Base-by-base conservation (phyloP, 805 yeast species). In the Nakazawaea molendinolei region DNA sequence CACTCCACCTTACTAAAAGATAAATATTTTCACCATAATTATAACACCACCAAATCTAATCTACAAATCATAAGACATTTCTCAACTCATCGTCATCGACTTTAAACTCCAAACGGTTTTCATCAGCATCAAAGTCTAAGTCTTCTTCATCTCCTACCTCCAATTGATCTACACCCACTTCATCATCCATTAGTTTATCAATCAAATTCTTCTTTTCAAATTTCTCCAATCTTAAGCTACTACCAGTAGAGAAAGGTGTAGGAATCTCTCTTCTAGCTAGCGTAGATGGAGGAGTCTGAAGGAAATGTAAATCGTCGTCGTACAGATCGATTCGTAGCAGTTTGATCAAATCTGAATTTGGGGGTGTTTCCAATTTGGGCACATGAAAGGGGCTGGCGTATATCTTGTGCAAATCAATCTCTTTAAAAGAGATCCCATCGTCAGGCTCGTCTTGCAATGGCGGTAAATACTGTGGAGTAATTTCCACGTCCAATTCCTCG, bases 391-490 rank as follows among this genome's bases (percentile, higher is more conserved):
- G 39, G 8, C 31, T 23, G 10, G 14, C 8, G 23, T 31, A 36
- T 8, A 36, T 31, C 24, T 23, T 24, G 6, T 18, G 8, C 28
- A 36, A 26, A 15, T 36, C 29, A 2, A 36, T 31, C 9, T 36
- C 35, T 20, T 36, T 25, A 28, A 36, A 36, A 5, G 39, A 36
- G 8, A 36, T 36, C 8, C 24, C 17, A 31, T 36, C 39, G 16
- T 36, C 39, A 10, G 39, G 39, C 8, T 9, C 27, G 23, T 36
- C 39, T 25, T n/a, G 20, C n/a, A 36, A 27, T 20, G 39, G 33
- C 7, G 20, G 24, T 12, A 15, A 26, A 5, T 5, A 8, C 13
- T n/a, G n/a, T 9, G 39, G 39, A 5, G 17, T 20, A 5, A 30
- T 30, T 16, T 36, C 39, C 2, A 36, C 18, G 20, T 36, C 39